These are phyloP conservation scores for Hypoxylon subgilvum DNA, from an alignment of 495 filamentous ascomycete genomes.

Conservation along the genomic window DNA sequence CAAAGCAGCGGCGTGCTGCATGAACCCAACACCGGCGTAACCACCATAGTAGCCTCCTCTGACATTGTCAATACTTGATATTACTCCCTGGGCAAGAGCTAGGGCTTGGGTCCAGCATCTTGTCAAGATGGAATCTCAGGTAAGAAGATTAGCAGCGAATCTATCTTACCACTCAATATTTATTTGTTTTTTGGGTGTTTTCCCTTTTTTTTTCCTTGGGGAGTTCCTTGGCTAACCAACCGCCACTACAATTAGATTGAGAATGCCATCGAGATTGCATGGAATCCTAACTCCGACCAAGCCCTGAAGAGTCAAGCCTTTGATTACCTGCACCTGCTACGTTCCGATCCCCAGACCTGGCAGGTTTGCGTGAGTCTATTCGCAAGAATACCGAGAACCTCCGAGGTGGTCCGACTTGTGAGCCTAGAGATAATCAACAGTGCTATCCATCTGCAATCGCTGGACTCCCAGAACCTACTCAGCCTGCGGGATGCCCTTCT, in stretches of 20 bases:
- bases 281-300: conserved; percentile 74
- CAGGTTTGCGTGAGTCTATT: conserved; percentile 86
- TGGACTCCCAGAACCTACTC: conserved; percentile 69
- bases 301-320: conserved; percentile 83
- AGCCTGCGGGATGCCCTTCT: conserved; percentile 78
- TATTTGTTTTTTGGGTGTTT: no score
- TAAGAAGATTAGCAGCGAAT: conserved; percentile 7
- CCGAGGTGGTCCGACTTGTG: conserved; percentile 84
- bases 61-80: conserved; percentile 22
- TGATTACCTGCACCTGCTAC: conserved; percentile 82
- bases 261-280: conserved; percentile 90
- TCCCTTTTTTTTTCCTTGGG: no score
- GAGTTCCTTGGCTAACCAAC: no score
- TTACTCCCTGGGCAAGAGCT: conserved; percentile 25
- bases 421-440: conserved; percentile 91
- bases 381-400: conserved; percentile 74
- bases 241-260: no score
- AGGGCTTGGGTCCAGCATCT: conserved; percentile 37
- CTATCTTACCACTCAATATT: background rate
- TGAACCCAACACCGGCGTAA: conserved; percentile 20
- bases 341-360: conserved; percentile 78
- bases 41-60: conserved; percentile 6
- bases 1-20: conserved; percentile 38
- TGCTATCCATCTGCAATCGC: conserved; percentile 73
- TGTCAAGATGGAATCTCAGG: conserved; percentile 47